Evolutionary conservation across 306 rosid genomes (phyloP), one percentile per base, ranked within the genome.

Genomic region (Sesbania bispinosa): DNA sequence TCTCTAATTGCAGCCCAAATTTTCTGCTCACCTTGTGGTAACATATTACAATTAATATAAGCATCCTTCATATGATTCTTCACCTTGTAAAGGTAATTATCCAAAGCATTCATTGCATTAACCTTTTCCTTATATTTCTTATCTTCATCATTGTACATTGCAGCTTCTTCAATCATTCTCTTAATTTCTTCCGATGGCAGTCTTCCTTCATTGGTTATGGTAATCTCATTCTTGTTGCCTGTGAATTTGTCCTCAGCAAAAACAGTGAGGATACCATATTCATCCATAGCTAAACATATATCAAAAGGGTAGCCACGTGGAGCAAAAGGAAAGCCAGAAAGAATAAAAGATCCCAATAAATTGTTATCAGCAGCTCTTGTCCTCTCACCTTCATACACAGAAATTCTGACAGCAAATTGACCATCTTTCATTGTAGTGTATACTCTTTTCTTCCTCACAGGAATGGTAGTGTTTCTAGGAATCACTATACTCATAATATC

Each of bases 381-480:
- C 26, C 87, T 80, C 78, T 85, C 87, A 1, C 90, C 90, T 62
- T 85, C 82, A 8, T 55, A 81, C 5, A 86, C 86, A 0, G 32
- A 2, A 36, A 86, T 55, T 10, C 5, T 1, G 32, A 73, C 81
- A 1, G 26, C 35, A 0, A 61, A 77, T 35, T 79, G 83, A 60
- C 74, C 16, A 75, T 85, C 87, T 0, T 50, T 2, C 38, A 7
- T 41, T 8, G 85, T 84, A 0, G 45, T 8, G 60, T 59, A 84
- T 4, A 15, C 58, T 10, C 66, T 62, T 15, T 63, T 82, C 18
- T 70, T 81, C 77, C 65, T 84, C 9, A 81, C 74, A 33, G 88
- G 88, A 59, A 84, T 81, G 1, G 82, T 67, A 7, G 84, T 81
- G n/a, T 84, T 84, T 41, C 84, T 78, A 2, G 88, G 88, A 53